Base-by-base conservation (phyloP, 805 yeast genomes). In the Hanseniaspora clermontiae region DNA sequence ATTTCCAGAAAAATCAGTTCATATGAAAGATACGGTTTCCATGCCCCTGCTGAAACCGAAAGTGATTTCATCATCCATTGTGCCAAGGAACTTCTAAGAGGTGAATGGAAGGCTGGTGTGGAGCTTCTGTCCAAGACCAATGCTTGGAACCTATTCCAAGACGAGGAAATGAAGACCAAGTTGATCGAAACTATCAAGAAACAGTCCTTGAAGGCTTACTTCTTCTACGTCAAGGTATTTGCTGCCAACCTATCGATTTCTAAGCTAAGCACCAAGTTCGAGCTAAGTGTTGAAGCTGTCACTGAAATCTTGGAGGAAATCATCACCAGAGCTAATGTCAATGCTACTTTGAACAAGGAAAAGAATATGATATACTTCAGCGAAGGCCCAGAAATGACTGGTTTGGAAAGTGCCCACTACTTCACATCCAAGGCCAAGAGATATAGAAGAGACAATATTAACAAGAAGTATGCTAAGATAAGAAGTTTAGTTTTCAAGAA, bases 41-140 rank as follows among this genome's bases (percentile, higher is more conserved):
- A 88, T 60, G 98, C 97, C 46, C 98, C 98, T 49, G 96, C 97
- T 55, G 98, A 93, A 73, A 87, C 90, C 69, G 86, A 95, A 48
- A 84, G 95, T 66, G 99, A 93, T 70, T 87, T 80, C 71, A 83
- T 93, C 63, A 83, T 91, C 77, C 87, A 86, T 69, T 95, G 97
- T 50, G 95, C 97, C 43, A 83, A 83, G 71, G 81, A 87, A 36
- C 80, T 93, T 70, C 87, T 86, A 68, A 79, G 78, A 63, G 96
- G 97, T 62, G 87, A 91, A 67, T 93, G 98, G 97, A 73, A 77
- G 60, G 76, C 78, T 63, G 83, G 95, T 27, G 78, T 81, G 61
- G 81, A 80, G 52, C 77, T 87, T 66, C 78, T 93, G 52, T 60
- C 61, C 31, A 54, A 60, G 64, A 75, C 79, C 42, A 76, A 87